Evolutionary conservation across 495 filamentous ascomycete species (phyloP), one percentile per base, ranked within the genome.

Genomic region (Pyrenopolyporus hunteri): DNA sequence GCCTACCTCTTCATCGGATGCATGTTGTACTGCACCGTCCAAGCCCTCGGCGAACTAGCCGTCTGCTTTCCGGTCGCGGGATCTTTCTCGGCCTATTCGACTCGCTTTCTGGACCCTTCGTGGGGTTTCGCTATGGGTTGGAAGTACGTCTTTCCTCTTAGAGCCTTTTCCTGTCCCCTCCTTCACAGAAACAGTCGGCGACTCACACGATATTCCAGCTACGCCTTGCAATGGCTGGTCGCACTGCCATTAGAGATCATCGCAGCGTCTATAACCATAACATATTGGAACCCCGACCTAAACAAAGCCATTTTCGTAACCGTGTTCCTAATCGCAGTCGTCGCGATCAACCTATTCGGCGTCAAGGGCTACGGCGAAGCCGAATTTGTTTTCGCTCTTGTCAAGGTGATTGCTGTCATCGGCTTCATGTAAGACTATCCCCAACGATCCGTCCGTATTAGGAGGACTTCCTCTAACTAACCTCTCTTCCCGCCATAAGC

Each of bases 71-170:
- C 93, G 4, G 87, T 97, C 16, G 90, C 93, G 35, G 93, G 93
- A 51, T 96, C 92, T 16, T 98, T 98, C 73, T 88, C 92, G 9
- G 87, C 91, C 29, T 97, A 92, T 73, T 96, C 93, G 13, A 96
- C 91, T 29, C 84, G 93, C 19, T 98, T 97, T 67, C 69, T 97
- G 7, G 93, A 97, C 67, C 93, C 93, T 8, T 91, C 93, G 2
- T 97, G 93, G 93, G 94, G 94, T 0, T 97, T 97, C 67, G 93
- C 94, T 39, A 96, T 97, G 91, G 94, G 94, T 22, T 97, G 93
- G 93, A 96, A 97, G 80, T 87, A 64, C 72, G 80, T 82, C 11
- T 19, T 23, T 39, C 56, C 40, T 14, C 17, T 28, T 36, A 23
- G 6, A 40, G 48, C 37, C 20, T 7, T 50, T 59, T 50, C 3